Conservation (phyloP, 345 rosid genomes). For the Durio zibethinus region DNA sequence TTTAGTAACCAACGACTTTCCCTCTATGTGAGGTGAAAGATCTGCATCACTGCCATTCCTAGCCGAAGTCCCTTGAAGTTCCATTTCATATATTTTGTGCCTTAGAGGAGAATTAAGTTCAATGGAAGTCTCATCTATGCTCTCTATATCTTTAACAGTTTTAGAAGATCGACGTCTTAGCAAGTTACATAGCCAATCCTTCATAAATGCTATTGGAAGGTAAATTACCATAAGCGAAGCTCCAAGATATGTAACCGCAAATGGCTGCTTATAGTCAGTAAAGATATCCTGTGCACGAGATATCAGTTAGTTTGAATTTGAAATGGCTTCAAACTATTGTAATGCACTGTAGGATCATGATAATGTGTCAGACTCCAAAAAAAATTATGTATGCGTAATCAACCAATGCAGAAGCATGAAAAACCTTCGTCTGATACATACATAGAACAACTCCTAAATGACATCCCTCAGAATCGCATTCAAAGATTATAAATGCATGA, state of each 20-base stretch:
- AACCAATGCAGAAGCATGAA: not conserved
- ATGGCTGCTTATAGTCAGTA: slow-evolving; percentile 87
- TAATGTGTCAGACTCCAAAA: not conserved
- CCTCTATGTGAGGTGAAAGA: slow-evolving; percentile 57
- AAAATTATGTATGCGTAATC: not conserved
- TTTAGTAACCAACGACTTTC: slow-evolving; percentile 55
- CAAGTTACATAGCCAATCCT: slow-evolving; percentile 72
- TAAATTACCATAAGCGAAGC: slow-evolving; percentile 96
- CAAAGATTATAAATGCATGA: not conserved
- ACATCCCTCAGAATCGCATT: not conserved
- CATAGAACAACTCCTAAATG: not conserved
- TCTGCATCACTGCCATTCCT: slow-evolving; percentile 77
- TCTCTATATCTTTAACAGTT: slow-evolving; percentile 43
- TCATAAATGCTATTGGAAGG: slow-evolving; percentile 87
- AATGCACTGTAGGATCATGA: not conserved
- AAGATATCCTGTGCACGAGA: slow-evolving; percentile 71
- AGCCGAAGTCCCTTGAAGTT: slow-evolving; percentile 59
- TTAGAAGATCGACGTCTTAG: slow-evolving; percentile 47
- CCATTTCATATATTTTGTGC: slow-evolving; percentile 65
- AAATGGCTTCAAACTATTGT: not conserved
- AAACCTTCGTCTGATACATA: not conserved
- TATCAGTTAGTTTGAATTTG: slow-evolving; percentile 4
- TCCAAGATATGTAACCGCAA: slow-evolving; percentile 98
- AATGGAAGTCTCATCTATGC: slow-evolving; percentile 41
- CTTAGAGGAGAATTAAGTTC: slow-evolving; percentile 57